Evolutionary conservation across 805 yeast genomes (phyloP).

Genomic region (Candida nemodendra): DNA sequence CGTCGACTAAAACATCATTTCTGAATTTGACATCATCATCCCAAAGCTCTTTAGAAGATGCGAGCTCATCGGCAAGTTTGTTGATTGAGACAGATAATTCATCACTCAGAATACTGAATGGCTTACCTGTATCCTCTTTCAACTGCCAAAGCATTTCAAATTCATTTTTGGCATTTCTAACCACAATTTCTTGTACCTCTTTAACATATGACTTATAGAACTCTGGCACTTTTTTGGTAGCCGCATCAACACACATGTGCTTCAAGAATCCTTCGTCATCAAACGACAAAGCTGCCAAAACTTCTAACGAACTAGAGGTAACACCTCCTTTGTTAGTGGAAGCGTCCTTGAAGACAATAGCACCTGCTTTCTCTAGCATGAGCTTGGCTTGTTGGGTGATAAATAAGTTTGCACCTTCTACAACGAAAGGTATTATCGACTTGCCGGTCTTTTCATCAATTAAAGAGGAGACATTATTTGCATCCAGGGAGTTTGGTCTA

Average conservation of each 20-base stretch:
- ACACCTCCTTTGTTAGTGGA: constrained; percentile 99
- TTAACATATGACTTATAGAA: constrained; percentile 83
- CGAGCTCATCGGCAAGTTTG: constrained; percentile 80
- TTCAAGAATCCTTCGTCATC: constrained; percentile 79
- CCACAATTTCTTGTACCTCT: constrained; percentile 75
- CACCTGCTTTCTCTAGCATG: constrained; percentile 81
- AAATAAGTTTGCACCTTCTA: constrained; percentile 96
- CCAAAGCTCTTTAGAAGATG: constrained; percentile 81
- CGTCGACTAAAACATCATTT: constrained; percentile 68
- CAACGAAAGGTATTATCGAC: constrained; percentile 78
- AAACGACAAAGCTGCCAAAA: constrained; percentile 87
- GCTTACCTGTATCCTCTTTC: constrained; percentile 58
- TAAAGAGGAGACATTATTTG: constrained; percentile 71
- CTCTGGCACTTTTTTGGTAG: constrained; percentile 53
- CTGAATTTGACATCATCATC: constrained; percentile 73
- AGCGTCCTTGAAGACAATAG: constrained; percentile 88
- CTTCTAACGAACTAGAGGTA: constrained; percentile 94
- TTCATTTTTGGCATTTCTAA: constrained; percentile 76
- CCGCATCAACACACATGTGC: constrained; percentile 72
- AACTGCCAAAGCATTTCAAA: constrained; percentile 86
- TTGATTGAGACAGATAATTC: constrained; percentile 80
- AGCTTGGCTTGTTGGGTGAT: constrained; percentile 93
- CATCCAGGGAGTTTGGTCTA: constrained; percentile 93
- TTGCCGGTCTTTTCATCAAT: constrained; percentile 77
- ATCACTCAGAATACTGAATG: constrained; percentile 74